Evolutionary conservation across 495 filamentous ascomycete species (phyloP).

Genomic region (Articulospora tetracladia): DNA sequence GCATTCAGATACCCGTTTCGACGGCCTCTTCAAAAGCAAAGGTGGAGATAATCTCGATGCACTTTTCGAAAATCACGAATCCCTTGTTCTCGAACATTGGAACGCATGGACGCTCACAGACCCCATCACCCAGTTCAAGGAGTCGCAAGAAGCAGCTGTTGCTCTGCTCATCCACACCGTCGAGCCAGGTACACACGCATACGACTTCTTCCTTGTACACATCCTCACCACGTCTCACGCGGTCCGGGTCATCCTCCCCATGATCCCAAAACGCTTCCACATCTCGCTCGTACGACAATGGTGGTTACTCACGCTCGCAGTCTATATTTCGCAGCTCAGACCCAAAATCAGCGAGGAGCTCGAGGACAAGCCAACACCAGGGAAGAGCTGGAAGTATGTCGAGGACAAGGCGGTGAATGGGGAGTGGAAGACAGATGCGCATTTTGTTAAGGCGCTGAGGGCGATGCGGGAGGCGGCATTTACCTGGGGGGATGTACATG

Average conservation of each 20-base stretch:
- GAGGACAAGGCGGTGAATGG: slow-evolving; percentile 63
- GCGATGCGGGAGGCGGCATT: slow-evolving; percentile 68
- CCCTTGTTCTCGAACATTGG: slow-evolving; percentile 77
- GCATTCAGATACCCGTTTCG: slow-evolving; percentile 46
- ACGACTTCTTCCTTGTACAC: slow-evolving; percentile 85
- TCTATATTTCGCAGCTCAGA: slow-evolving; percentile 72
- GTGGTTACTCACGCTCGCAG: slow-evolving; percentile 77
- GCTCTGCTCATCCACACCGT: slow-evolving; percentile 65
- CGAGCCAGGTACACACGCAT: slow-evolving; percentile 52
- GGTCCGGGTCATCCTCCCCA: slow-evolving; percentile 75
- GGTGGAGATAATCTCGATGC: slow-evolving; percentile 60
- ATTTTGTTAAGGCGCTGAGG: slow-evolving; percentile 78
- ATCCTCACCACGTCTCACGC: slow-evolving; percentile 82
- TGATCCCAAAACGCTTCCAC: slow-evolving; percentile 70
- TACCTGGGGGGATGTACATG: slow-evolving; percentile 81
- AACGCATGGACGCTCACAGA: slow-evolving; percentile 72
- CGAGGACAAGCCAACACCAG: slow-evolving; percentile 51
- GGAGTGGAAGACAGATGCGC: slow-evolving; percentile 63
- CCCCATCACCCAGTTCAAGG: slow-evolving; percentile 65
- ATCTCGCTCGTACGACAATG: slow-evolving; percentile 72
- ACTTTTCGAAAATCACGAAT: slow-evolving; percentile 66
- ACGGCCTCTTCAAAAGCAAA: slow-evolving; percentile 54
- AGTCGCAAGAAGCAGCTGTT: slow-evolving; percentile 72
- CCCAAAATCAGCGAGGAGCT: slow-evolving; percentile 64
- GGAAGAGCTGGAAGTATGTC: slow-evolving; percentile 72